Evolutionary conservation across 2,329 filamentous ascomycete species (phyloP).

Genomic region (Didymella pinodella): DNA sequence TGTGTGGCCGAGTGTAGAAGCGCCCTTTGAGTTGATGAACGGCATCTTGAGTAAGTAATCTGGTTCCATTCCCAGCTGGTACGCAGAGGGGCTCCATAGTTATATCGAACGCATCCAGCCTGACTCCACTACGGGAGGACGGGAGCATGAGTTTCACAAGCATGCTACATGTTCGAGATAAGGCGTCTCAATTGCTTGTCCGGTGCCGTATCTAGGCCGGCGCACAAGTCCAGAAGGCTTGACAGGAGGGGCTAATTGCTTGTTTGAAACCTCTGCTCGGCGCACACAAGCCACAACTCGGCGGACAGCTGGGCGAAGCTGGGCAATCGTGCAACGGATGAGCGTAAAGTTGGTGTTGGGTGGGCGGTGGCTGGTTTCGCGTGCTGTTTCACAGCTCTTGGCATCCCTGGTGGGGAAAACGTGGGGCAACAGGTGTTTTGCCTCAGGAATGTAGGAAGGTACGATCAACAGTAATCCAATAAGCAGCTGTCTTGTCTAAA

Average conservation of each 20-base stretch:
- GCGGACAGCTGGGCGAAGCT: constrained; percentile 18
- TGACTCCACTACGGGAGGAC: constrained; percentile 8
- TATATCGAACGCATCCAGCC: constrained; percentile 8
- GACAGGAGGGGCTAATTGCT: constrained; percentile 11
- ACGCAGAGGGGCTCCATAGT: constrained; percentile 8
- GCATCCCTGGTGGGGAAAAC: constrained; percentile 13
- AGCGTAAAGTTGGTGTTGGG: constrained; percentile 3
- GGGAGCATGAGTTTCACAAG: constrained; percentile 42
- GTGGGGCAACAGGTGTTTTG: constrained; percentile 16
- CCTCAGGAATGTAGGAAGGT: constrained; percentile 4
- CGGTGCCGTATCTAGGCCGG: background rate
- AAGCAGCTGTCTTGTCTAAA: too few species aligned
- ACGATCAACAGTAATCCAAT: too few species aligned
- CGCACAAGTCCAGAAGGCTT: constrained; percentile 15
- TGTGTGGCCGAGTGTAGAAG: constrained; percentile 46
- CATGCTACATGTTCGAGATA: constrained; percentile 22
- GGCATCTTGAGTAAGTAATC: constrained; percentile 50
- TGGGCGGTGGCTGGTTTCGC: constrained; percentile 15
- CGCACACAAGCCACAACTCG: background rate
- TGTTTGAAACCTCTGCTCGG: constrained; percentile 18
- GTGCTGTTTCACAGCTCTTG: constrained; percentile 15
- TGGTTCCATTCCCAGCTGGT: constrained; percentile 37
- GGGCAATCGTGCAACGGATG: constrained; percentile 12
- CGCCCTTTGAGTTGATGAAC: constrained; percentile 43
- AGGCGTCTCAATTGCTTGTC: constrained; percentile 19